Evolutionary conservation across 208 protist species (phyloP), one percentile per base, ranked within the genome.

Genomic region (Porcisia deanei): DNA sequence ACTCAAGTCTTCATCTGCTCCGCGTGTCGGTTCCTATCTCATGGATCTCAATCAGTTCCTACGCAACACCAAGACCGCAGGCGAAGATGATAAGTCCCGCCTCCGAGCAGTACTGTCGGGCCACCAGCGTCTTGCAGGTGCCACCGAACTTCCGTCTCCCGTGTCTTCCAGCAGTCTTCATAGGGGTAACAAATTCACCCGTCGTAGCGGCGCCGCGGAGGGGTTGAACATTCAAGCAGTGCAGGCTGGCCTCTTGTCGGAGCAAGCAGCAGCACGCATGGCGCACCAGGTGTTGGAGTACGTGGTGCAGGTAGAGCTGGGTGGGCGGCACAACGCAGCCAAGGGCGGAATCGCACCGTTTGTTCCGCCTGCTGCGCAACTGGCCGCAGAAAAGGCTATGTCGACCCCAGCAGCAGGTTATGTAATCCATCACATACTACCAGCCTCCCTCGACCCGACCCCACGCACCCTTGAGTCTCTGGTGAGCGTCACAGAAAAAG

Each of bases 21-120:
- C n/a, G n/a, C 22, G 22, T 20, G 39, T 20, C 47, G 14, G 8
- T 67, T 1, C 20, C 63, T 47, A 14, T 12, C 18, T 25, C 55
- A 85, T 86, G 80, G 90, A 94, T 64, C 63, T 94, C 22, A 94
- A 94, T 76, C 68, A 85, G 34, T 72, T 84, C 66, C 75, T 94
- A 20, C 71, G 84, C 18, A 77, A 80, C 59, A 90, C 81, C 10
- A 86, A 73, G 41, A 94, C 90, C 39, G 87, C 90, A 9, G 84
- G 85, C 16, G 76, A 63, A 22, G 77, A 52, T 3, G 41, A 52
- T 67, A 85, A 10, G 75, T 73, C 22, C 18, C 8, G 20, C 5
- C 65, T 75, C 0, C 73, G 80, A 75, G 34, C 61, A 37, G 80
- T 73, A 61, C 22, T 85, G 53, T 55, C 76, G 16, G 81, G 85